A percentile compares a stretch with the other conserved stretches of the same genome.
Evolutionary conservation across 148 eudicot species (phyloP).

Genomic region (Chenopodium suecicum): DNA sequence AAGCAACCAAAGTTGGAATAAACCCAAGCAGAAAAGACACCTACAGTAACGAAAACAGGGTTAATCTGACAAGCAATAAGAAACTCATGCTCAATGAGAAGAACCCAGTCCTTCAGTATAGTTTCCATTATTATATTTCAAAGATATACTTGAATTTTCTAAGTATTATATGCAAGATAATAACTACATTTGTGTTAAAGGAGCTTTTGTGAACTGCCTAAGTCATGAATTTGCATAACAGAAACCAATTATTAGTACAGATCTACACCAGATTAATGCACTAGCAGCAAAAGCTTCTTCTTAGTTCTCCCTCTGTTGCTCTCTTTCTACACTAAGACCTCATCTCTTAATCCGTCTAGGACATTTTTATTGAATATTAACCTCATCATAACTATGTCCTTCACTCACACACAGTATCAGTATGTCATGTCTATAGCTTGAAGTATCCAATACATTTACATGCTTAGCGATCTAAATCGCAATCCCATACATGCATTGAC

Average conservation of each 20-base stretch:
- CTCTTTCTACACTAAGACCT: background rate
- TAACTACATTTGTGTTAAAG: background rate
- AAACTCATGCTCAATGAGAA: background rate
- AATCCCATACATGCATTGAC: no score
- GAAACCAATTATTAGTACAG: background rate
- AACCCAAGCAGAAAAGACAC: conserved; percentile 89
- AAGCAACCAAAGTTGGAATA: conserved; percentile 72
- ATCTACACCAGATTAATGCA: background rate
- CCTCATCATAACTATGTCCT: no score
- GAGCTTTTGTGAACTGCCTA: background rate
- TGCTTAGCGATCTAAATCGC: no score
- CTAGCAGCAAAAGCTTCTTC: background rate
- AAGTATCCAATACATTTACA: no score
- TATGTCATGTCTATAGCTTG: no score
- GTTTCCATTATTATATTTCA: background rate
- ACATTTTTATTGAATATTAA: background rate
- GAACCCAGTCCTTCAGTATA: background rate
- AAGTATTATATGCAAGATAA: background rate
- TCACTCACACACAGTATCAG: no score
- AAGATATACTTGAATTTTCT: background rate
- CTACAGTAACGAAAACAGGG: conserved; percentile 30
- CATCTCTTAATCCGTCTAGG: background rate
- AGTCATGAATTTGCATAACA: background rate
- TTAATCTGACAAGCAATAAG: conserved; percentile 4
- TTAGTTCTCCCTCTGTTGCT: background rate